Conservation (phyloP, 371 early-diverging fungal genomes). For the Batrachochytrium dendrobatidis region DNA sequence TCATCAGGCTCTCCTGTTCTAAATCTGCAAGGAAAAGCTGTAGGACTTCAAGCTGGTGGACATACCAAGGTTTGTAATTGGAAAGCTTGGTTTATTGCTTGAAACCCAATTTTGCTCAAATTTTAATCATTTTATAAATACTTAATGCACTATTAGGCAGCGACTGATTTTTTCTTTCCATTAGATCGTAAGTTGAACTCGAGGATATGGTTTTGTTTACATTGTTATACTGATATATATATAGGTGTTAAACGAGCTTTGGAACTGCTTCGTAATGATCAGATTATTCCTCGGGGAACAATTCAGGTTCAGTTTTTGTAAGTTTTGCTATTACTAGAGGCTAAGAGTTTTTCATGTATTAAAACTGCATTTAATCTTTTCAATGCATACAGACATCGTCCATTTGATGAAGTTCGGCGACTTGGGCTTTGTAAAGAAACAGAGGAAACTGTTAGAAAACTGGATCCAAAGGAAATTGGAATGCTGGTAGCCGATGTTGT, state of each 20-base stretch:
- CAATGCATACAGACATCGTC: constrained; percentile 26
- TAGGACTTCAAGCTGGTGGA: constrained; percentile 79
- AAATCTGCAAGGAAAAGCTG: constrained; percentile 87
- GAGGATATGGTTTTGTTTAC: neutral
- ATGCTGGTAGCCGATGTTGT: constrained; percentile 79
- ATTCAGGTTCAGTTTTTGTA: constrained; percentile 68
- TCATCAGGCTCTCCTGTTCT: constrained; percentile 85
- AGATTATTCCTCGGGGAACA: constrained; percentile 77
- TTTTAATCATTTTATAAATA: too few species aligned
- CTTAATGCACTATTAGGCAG: too few species aligned
- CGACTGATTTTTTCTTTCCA: constrained; percentile 91
- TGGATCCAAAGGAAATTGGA: constrained; percentile 74
- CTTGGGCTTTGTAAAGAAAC: constrained; percentile 42
- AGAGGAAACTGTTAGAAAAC: constrained; percentile 62
- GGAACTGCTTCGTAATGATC: constrained; percentile 55
- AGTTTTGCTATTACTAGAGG: constrained; percentile 2
- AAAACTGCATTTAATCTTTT: too few species aligned
- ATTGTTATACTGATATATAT: neutral
- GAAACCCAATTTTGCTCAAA: constrained; percentile 11
- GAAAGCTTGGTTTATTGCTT: neutral
- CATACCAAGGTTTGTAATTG: constrained; percentile 14
- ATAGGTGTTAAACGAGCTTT: constrained; percentile 69
- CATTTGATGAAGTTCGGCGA: constrained; percentile 43
- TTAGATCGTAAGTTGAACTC: constrained; percentile 23
- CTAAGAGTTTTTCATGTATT: neutral